Base-by-base conservation (phyloP, 2,329 filamentous ascomycete genomes). In the Stachybotrys chartarum region DNA sequence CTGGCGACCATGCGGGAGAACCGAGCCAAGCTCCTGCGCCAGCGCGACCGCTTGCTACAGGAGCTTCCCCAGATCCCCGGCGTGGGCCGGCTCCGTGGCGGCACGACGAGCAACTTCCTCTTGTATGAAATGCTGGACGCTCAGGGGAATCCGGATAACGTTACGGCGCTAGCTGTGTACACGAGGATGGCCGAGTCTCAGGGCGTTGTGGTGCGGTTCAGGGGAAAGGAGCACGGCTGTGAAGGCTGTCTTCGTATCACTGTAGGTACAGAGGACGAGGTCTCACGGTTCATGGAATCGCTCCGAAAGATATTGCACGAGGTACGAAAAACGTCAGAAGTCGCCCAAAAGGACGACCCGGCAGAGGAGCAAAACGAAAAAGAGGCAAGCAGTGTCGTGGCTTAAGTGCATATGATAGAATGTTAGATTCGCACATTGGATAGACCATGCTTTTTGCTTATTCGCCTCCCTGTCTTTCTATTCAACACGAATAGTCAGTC, bases 221-320 rank as follows among this genome's bases (percentile, higher is more conserved):
- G 94, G 63, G 94, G 94, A 51, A 95, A 92, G 75, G 94, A 99
- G 76, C 78, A 88, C 61, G 93, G 92, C 5, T 99, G 94, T 68
- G 71, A 86, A 47, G 94, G 93, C 0, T 97, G 93, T 66, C 73
- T 99, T 69, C 83, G 94, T 55, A 90, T 97, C 61, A 99, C 94
- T 0, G 84, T 99, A 12, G 94, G 94, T 16, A 97, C 93, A 1
- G 89, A 95, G 70, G 75, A 83, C 1, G 94, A 99, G 72, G 90
- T 95, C 8, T 86, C 86, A 30, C 80, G 86, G 57, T 90, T 97
- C 66, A 68, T 99, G 63, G 74, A 76, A 18, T 86, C 92, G 62
- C 72, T 97, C 24, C 75, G 75, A 61, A 72, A 68, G 55, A 73
- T 73, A 1, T 63, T 84, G 55, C 70, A 63, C 2, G 76, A 82